These are phyloP conservation scores for Lenwebbia sp. DNA, from an alignment of 345 rosid genomes.

Conservation along the genomic window DNA sequence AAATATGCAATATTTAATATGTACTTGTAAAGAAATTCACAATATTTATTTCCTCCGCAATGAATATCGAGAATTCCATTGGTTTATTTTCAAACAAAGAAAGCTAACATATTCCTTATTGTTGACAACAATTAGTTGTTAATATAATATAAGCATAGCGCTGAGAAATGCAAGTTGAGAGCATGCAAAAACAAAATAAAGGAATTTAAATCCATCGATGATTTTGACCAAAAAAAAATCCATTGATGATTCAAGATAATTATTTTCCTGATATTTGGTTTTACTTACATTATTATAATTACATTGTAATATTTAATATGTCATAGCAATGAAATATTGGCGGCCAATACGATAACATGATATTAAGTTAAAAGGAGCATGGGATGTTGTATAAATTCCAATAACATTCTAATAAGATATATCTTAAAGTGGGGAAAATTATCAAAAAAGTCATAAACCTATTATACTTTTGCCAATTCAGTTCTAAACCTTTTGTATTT, in stretches of 20 bases:
- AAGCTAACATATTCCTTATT: not conserved
- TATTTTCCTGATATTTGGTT: not conserved
- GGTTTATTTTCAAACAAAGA: not conserved
- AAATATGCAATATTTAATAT: too few species aligned
- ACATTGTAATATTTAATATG: not conserved
- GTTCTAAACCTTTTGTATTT: too few species aligned
- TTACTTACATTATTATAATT: not conserved
- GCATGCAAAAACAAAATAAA: too few species aligned
- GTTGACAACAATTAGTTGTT: not conserved
- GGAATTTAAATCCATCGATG: too few species aligned
- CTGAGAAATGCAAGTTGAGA: too few species aligned
- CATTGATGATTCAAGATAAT: not conserved
- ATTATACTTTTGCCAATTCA: too few species aligned
- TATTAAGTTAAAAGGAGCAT: not conserved
- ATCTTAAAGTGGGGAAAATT: too few species aligned
- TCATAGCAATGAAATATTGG: not conserved
- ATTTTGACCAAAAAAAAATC: not conserved
- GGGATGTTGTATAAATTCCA: not conserved
- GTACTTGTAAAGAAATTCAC: too few species aligned
- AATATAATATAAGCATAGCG: too few species aligned
- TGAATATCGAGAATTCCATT: not conserved
- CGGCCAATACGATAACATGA: not conserved
- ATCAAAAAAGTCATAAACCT: too few species aligned
- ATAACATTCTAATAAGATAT: not conserved
- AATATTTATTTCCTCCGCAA: too few species aligned